phyloP scores from a whole-genome alignment of 2,329 filamentous ascomycete genomes.

The Immersiporthe knoxdaviesiana region DNA sequence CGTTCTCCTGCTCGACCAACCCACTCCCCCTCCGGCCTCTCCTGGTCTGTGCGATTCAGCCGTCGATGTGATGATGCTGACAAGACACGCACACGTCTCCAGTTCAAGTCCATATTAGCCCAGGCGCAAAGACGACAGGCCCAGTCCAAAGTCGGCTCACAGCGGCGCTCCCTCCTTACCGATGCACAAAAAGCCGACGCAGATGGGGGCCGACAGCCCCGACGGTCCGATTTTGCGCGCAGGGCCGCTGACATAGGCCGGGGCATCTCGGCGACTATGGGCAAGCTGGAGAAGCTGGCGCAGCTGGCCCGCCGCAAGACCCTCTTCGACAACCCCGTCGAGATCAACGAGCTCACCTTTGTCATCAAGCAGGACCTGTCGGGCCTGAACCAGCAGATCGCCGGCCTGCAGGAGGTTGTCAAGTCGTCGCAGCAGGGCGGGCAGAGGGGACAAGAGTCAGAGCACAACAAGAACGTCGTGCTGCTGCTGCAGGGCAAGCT shows the following conservation, averaged over 20 bases:
- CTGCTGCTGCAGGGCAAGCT: conserved; percentile 88
- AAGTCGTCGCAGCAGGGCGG: conserved; percentile 70
- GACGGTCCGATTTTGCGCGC: conserved; percentile 88
- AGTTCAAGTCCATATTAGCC: conserved; percentile 84
- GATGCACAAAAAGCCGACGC: conserved; percentile 71
- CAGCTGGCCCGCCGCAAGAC: conserved; percentile 95
- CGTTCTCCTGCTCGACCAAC: not conserved
- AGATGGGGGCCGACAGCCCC: conserved; percentile 51
- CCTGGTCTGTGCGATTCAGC: not conserved
- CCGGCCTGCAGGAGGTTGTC: conserved; percentile 71
- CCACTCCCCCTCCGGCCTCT: not conserved
- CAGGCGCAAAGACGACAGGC: conserved; percentile 83
- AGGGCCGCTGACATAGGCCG: conserved; percentile 89
- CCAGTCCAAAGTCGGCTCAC: conserved; percentile 74
- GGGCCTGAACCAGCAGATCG: conserved; percentile 82
- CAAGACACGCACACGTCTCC: not conserved
- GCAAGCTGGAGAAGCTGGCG: conserved; percentile 89
- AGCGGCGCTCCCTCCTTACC: conserved; percentile 78
- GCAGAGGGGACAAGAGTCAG: conserved; percentile 77
- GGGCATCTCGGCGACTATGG: conserved; percentile 90
- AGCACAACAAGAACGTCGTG: conserved; percentile 98
- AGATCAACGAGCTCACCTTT: conserved; percentile 96
- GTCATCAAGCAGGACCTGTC: conserved; percentile 98
- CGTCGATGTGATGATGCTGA: conserved; percentile 4
- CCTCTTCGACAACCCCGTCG: conserved; percentile 95